Evolutionary conservation across 1,284 basidiomycete species (phyloP).

Genomic region (Athelia sp.): DNA sequence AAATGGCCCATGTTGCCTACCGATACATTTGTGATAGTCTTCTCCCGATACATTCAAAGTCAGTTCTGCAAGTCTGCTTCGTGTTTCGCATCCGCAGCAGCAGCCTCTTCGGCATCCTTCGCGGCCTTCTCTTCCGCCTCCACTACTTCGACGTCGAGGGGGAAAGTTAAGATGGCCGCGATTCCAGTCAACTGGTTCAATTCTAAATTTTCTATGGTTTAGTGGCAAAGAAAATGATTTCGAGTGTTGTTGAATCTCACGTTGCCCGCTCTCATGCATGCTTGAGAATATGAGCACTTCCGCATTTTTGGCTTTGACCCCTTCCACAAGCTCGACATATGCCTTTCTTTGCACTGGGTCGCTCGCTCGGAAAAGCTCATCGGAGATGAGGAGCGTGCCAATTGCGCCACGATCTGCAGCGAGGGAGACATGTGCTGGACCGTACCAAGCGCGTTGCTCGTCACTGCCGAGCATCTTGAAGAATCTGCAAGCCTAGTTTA

Average conservation of each 20-base stretch:
- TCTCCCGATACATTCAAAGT: background rate
- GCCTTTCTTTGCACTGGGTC: constrained; percentile 74
- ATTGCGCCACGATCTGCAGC: constrained; percentile 93
- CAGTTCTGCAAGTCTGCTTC: constrained; percentile 15
- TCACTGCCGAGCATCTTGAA: constrained; percentile 95
- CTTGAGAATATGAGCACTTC: constrained; percentile 96
- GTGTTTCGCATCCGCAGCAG: constrained; percentile 26
- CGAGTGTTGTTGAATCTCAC: constrained; percentile 39
- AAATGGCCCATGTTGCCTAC: background rate
- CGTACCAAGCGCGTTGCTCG: constrained; percentile 98
- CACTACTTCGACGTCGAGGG: constrained; percentile 91
- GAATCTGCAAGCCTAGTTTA: constrained; percentile 54
- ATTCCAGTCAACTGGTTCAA: constrained; percentile 94
- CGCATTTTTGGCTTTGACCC: constrained; percentile 83
- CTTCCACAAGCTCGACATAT: constrained; percentile 89
- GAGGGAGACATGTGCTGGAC: constrained; percentile 88
- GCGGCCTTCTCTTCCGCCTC: constrained; percentile 79
- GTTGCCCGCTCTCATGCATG: constrained; percentile 98
- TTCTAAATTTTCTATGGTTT: constrained; percentile 43
- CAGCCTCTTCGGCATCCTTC: constrained; percentile 42
- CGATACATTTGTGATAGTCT: background rate
- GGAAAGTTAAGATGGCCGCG: constrained; percentile 94
- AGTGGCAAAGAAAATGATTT: background rate
- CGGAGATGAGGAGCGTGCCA: constrained; percentile 92
- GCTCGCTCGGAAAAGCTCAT: constrained; percentile 86